Evolutionary conservation across 2,329 filamentous ascomycete genomes (phyloP).

Genomic region (Trichoderma arundinaceum): DNA sequence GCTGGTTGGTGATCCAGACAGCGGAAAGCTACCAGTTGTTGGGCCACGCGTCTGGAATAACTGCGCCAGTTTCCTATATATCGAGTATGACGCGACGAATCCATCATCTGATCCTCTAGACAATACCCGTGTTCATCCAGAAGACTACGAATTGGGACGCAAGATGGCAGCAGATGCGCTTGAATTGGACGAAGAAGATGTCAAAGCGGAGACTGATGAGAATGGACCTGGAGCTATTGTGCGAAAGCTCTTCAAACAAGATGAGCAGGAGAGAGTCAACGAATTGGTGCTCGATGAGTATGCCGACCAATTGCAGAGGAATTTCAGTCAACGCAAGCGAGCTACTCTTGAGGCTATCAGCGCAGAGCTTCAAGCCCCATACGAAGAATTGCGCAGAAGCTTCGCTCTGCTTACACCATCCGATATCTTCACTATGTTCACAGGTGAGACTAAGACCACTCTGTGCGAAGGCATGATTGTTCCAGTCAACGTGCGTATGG

Average conservation of each 20-base stretch:
- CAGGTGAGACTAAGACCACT: constrained; percentile 86
- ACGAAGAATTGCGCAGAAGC: constrained; percentile 87
- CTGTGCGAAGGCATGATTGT: constrained; percentile 91
- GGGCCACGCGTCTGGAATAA: constrained; percentile 94
- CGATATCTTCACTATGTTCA: constrained; percentile 95
- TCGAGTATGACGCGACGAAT: constrained; percentile 84
- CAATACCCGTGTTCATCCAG: constrained; percentile 95
- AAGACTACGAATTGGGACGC: constrained; percentile 96
- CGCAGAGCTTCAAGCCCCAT: constrained; percentile 88
- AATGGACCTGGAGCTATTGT: constrained; percentile 90
- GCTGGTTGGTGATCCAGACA: constrained; percentile 85
- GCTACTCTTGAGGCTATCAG: constrained; percentile 96
- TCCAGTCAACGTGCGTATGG: constrained; percentile 83
- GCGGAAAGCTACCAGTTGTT: constrained; percentile 77
- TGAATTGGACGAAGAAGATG: constrained; percentile 96
- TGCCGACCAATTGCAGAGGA: constrained; percentile 89
- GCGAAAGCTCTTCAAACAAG: constrained; percentile 91
- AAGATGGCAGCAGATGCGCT: constrained; percentile 98
- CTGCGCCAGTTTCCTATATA: constrained; percentile 92
- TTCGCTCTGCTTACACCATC: constrained; percentile 73
- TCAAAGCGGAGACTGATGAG: constrained; percentile 91
- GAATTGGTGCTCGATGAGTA: constrained; percentile 97
- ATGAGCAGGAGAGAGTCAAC: constrained; percentile 92
- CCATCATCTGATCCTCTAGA: constrained; percentile 88
- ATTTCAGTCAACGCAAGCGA: constrained; percentile 92